phyloP scores from a whole-genome alignment of 1,284 basidiomycete genomes.

The Austroboletus olivaceoglutinosus region DNA sequence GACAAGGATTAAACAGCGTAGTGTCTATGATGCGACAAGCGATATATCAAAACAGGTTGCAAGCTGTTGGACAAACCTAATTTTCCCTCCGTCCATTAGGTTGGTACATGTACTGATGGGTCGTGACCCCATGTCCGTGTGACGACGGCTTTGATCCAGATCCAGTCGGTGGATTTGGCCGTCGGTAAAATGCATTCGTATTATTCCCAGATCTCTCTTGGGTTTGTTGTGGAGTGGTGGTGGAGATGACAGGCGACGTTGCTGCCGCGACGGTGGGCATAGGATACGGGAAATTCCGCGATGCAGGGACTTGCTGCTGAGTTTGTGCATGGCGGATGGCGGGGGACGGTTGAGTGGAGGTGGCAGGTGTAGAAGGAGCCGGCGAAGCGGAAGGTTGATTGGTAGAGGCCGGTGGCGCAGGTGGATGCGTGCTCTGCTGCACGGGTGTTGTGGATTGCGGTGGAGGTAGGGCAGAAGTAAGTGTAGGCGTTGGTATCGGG shows the following conservation, averaged over 20 bases:
- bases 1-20: slow-evolving; percentile 4
- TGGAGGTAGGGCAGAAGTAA: slow-evolving; percentile 17
- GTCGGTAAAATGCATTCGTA: slow-evolving; percentile 35
- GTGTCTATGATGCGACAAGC: slow-evolving; percentile 3
- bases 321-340: slow-evolving; percentile 34
- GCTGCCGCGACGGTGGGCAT: slow-evolving; percentile 44
- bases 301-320: slow-evolving; percentile 29
- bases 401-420: slow-evolving; percentile 15
- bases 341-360: slow-evolving; percentile 31
- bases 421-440: slow-evolving; percentile 27
- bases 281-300: slow-evolving; percentile 43
- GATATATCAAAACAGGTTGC: slow-evolving; percentile 2
- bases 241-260: slow-evolving; percentile 39
- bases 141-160: slow-evolving; percentile 34
- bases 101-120: slow-evolving; percentile 47
- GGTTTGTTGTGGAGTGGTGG: slow-evolving; percentile 25
- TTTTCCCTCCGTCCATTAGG: slow-evolving; percentile 39
- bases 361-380: slow-evolving; percentile 30
- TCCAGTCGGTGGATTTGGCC: slow-evolving; percentile 30
- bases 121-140: slow-evolving; percentile 32
- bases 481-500: slow-evolving; percentile 18
- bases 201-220: slow-evolving; percentile 31
- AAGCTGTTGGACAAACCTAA: slow-evolving; percentile 10
- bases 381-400: slow-evolving; percentile 30
- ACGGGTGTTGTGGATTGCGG: slow-evolving; percentile 21